Conservation (phyloP, 495 filamentous ascomycete genomes). For the Aspergillus bridgeri region DNA sequence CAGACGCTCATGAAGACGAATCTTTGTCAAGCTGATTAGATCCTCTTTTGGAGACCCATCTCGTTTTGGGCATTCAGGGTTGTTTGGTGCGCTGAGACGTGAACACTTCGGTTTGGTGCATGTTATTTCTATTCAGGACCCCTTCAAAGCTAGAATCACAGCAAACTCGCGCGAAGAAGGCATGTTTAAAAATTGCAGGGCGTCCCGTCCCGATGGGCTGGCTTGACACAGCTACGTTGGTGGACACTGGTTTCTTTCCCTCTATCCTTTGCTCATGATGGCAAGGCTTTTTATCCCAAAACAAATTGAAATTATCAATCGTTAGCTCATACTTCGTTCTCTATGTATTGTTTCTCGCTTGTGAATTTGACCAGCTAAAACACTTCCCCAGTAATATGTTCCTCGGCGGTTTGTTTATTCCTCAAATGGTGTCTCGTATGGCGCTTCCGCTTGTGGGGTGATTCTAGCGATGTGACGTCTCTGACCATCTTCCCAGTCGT, state of each 20-base stretch:
- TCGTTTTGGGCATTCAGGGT: background rate
- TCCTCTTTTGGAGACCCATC: background rate
- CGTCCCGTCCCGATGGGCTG: background rate
- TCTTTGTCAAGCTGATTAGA: background rate
- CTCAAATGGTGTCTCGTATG: constrained; percentile 57
- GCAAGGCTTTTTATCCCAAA: background rate
- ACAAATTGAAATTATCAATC: constrained; percentile 3
- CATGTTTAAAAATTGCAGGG: background rate
- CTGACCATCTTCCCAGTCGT: constrained; percentile 79
- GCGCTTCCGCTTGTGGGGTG: constrained; percentile 77
- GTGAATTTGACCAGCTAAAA: background rate
- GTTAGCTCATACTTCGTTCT: background rate
- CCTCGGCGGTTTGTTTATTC: constrained; percentile 30
- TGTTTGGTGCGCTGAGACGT: background rate
- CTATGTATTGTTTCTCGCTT: background rate
- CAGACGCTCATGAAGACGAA: background rate
- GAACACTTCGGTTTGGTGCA: background rate
- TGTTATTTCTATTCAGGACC: background rate
- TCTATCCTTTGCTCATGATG: background rate
- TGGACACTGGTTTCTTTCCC: background rate
- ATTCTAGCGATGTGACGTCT: constrained; percentile 78
- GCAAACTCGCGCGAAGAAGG: background rate
- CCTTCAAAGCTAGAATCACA: background rate
- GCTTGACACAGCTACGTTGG: too few relatives aligned
- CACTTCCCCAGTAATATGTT: background rate